Percentiles rank a stretch among this genome's conserved stretches.
Conservation (phyloP, 2,329 filamentous ascomycete species). For the Lomentospora prolificans region DNA sequence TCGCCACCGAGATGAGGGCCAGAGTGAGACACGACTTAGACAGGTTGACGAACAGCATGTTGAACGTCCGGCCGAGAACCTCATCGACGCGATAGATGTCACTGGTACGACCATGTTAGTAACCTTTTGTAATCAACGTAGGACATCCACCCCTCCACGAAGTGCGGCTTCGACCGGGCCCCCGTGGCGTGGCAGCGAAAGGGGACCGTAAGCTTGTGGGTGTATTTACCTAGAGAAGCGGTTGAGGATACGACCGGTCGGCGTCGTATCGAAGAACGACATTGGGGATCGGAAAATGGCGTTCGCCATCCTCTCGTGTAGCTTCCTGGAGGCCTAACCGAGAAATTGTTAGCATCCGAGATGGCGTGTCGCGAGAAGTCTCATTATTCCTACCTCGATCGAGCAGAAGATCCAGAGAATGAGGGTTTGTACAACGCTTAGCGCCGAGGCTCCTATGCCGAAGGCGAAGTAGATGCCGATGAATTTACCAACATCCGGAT, state of each 20-base stretch:
- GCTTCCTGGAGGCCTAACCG: slow-evolving; percentile 72
- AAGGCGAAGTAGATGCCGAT: slow-evolving; percentile 94
- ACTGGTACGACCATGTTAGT: slow-evolving; percentile 24
- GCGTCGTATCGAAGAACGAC: slow-evolving; percentile 98
- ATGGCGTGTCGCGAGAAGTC: background rate
- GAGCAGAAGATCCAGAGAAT: slow-evolving; percentile 99
- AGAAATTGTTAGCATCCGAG: background rate
- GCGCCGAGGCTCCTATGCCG: slow-evolving; percentile 72
- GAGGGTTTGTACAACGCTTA: slow-evolving; percentile 86
- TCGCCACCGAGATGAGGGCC: slow-evolving; percentile 70
- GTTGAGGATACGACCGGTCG: slow-evolving; percentile 91
- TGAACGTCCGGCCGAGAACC: slow-evolving; percentile 91
- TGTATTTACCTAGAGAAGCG: slow-evolving; percentile 76
- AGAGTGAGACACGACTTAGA: slow-evolving; percentile 75
- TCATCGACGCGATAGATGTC: slow-evolving; percentile 81
- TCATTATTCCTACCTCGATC: slow-evolving; percentile 59
- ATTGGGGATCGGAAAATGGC: slow-evolving; percentile 97
- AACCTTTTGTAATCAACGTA: background rate
- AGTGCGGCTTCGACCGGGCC: background rate
- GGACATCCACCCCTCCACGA: background rate
- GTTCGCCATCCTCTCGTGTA: slow-evolving; percentile 94
- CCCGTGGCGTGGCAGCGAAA: background rate
- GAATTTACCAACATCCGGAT: slow-evolving; percentile 75
- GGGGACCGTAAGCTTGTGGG: background rate
- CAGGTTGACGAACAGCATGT: slow-evolving; percentile 81